phyloP scores from a whole-genome alignment of 1,284 basidiomycete genomes.

The Cutaneotrichosporon mucoides region DNA sequence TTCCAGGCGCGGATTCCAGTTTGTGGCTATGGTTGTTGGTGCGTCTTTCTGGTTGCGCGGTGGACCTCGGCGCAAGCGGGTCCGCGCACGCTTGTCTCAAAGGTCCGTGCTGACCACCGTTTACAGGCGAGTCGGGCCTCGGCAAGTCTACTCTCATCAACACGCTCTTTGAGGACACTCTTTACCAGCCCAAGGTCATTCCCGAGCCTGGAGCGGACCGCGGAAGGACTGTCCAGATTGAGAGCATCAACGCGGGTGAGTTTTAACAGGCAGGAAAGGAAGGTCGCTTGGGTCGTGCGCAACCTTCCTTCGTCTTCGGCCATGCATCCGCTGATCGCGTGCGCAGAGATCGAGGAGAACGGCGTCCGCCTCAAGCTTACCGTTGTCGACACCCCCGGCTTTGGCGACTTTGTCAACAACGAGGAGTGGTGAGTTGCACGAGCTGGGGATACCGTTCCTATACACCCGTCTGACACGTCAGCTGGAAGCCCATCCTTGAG shows the following conservation, averaged over 20 bases:
- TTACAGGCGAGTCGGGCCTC: conserved; percentile 86
- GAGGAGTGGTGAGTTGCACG: conserved; percentile 72
- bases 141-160: conserved; percentile 98
- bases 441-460: background rate
- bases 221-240: conserved; percentile 88
- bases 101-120: conserved; percentile 19
- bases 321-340: no score
- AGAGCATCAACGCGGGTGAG: conserved; percentile 91
- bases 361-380: conserved; percentile 89
- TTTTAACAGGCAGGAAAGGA: conserved; percentile 6
- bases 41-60: conserved; percentile 45
- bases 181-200: conserved; percentile 82
- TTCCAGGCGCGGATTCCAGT: conserved; percentile 83
- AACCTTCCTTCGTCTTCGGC: background rate
- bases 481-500: conserved; percentile 96
- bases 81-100: background rate
- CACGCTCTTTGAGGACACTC: conserved; percentile 91
- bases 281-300: background rate
- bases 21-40: conserved; percentile 96
- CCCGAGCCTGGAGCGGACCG: conserved; percentile 77
- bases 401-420: conserved; percentile 97
- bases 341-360: conserved; percentile 90
- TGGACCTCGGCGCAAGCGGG: conserved; percentile 2
- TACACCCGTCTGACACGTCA: conserved; percentile 35
- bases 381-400: conserved; percentile 96